These are phyloP conservation scores for Zygoascus ofunaensis DNA, from an alignment of 805 yeast genomes.

Conservation along the genomic window DNA sequence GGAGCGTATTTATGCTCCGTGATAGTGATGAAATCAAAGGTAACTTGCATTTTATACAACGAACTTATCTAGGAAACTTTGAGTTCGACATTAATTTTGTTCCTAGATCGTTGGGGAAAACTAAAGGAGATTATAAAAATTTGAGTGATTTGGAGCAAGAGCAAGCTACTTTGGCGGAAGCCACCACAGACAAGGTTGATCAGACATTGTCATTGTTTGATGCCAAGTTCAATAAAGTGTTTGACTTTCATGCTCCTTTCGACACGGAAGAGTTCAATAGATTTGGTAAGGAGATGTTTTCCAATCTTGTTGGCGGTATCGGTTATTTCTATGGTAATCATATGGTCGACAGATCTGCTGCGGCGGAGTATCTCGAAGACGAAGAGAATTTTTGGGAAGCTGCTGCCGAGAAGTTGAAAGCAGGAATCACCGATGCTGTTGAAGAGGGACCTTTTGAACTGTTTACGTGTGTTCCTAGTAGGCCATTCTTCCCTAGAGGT, in stretches of 20 bases:
- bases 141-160: slow-evolving; percentile 8
- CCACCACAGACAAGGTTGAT: slow-evolving; percentile 24
- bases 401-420: slow-evolving; percentile 11
- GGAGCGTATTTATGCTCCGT: slow-evolving; percentile 41
- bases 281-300: slow-evolving; percentile 71
- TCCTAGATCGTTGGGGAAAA: slow-evolving; percentile 28
- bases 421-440: slow-evolving; percentile 8
- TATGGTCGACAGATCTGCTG: slow-evolving; percentile 64
- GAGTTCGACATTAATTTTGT: slow-evolving; percentile 66
- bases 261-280: slow-evolving; percentile 31
- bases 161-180: slow-evolving; percentile 6
- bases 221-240: slow-evolving; percentile 41
- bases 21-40: slow-evolving; percentile 57
- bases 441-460: slow-evolving; percentile 70
- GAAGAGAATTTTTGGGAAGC: slow-evolving; percentile 38
- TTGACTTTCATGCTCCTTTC: slow-evolving; percentile 49
- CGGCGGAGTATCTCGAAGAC: slow-evolving; percentile 60
- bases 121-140: not conserved
- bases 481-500: slow-evolving; percentile 93
- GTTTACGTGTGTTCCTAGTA: slow-evolving; percentile 79
- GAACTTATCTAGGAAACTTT: slow-evolving; percentile 61
- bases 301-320: slow-evolving; percentile 83
- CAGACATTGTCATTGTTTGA: slow-evolving; percentile 36
- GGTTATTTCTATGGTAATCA: slow-evolving; percentile 82
- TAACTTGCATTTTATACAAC: slow-evolving; percentile 71